Conservation (phyloP, 768 basidiomycete species). For the Hygrophorus russula region DNA sequence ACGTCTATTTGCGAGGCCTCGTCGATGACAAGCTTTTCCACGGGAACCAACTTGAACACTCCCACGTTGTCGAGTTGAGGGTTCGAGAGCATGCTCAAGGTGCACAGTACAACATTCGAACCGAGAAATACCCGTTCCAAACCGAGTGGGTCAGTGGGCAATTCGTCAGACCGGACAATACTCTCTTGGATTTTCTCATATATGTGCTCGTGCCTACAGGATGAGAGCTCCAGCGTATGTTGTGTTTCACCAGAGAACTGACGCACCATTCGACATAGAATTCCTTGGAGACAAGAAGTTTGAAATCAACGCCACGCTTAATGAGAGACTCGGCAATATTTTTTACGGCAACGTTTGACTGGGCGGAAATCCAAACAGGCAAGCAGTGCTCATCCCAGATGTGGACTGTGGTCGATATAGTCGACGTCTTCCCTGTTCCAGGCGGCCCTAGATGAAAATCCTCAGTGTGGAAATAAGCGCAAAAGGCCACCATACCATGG, state of each 20-base stretch:
- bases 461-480: too few species aligned
- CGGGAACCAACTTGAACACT: constrained; percentile 25
- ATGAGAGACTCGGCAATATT: constrained; percentile 35
- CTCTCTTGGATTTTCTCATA: constrained; percentile 22
- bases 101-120: constrained; percentile 30
- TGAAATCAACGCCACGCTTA: constrained; percentile 25
- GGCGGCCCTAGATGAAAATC: constrained; percentile 26
- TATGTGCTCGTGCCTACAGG: constrained; percentile 38
- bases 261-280: constrained; percentile 37
- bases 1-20: constrained; percentile 43
- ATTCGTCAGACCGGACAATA: constrained; percentile 31
- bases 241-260: neutral
- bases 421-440: constrained; percentile 43
- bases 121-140: constrained; percentile 18
- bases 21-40: constrained; percentile 41
- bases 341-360: constrained; percentile 41
- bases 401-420: constrained; percentile 32
- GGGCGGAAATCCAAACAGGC: constrained; percentile 30
- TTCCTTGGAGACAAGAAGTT: constrained; percentile 34
- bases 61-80: constrained; percentile 12
- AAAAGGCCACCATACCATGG: neutral
- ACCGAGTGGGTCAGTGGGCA: constrained; percentile 16
- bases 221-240: neutral
- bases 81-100: constrained; percentile 40
- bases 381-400: constrained; percentile 19